Conservation (phyloP, 495 filamentous ascomycete species). For the Tuber aestivum region DNA sequence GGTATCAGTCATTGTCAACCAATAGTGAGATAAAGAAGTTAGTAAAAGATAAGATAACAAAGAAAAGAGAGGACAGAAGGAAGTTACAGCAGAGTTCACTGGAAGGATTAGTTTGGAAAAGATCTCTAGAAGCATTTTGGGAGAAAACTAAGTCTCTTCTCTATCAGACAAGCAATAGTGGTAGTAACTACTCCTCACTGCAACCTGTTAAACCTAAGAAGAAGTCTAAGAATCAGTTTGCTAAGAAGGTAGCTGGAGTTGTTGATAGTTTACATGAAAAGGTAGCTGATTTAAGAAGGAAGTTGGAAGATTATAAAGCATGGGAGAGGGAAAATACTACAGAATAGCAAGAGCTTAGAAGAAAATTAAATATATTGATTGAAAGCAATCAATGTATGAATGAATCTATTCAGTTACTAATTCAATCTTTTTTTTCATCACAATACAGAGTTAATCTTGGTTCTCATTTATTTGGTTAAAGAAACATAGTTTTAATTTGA, state of each 20-base stretch:
- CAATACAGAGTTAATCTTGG: not conserved
- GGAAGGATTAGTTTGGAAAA: not conserved
- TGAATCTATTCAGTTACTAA: not conserved
- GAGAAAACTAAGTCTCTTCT: no score
- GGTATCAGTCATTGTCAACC: not conserved
- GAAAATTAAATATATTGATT: not conserved
- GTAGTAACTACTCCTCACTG: no score
- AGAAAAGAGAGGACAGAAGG: not conserved
- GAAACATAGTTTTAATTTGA: no score
- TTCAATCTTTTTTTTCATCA: not conserved
- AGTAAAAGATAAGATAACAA: not conserved
- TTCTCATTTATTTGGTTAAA: not conserved
- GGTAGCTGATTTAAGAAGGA: not conserved
- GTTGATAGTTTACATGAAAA: not conserved
- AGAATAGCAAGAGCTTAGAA: not conserved
- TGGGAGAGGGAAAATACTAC: not conserved
- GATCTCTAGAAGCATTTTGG: not conserved
- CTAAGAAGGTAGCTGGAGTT: conserved; percentile 1
- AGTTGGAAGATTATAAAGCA: not conserved
- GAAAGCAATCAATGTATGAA: not conserved
- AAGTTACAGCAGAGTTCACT: not conserved
- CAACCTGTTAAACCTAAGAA: no score
- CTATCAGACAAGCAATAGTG: no score
- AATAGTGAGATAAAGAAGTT: not conserved
- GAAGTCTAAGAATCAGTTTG: conserved; percentile 12